Evolutionary conservation across 2,329 filamentous ascomycete species (phyloP), one percentile per base, ranked within the genome.

Genomic region (Diplodia seriata): DNA sequence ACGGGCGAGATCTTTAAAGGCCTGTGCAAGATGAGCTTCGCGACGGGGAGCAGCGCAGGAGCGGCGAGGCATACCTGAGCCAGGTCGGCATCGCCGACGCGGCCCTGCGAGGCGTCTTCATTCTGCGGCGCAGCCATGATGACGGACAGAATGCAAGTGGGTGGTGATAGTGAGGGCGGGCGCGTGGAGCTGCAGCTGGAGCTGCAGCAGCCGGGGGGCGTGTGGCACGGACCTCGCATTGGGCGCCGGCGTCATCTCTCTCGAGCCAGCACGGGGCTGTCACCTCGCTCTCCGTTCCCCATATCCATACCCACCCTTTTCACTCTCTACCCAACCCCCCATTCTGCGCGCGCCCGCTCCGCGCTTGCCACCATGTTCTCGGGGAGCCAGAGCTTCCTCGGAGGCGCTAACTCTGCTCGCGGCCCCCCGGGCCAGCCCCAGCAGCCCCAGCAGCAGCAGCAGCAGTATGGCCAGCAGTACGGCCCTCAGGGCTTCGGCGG

Each of bases 301-400:
- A 56, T 56, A 50, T 31, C 53, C 29, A 47, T 47, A 47, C 53
- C n/a, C 50, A n/a, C 51, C 47, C 31, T 36, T 38, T 38, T 23
- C 33, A 9, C 43, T 31, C 47, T 38, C 59, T 26, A 36, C 15
- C 40, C 40, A n/a, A 38, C 36, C 59, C 23, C 20, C 47, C 31
- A 26, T 31, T 15, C 43, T 26, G 57, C 43, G 64, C 64, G 64
- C 40, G 54, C 11, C 40, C 15, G 15, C 40, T 26, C 20, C 40
- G 64, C 64, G 64, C 64, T 57, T 33, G 9, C 20, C 40, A 59
- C 76, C 81, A 97, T 97, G 94, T 98, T 92, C 83, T 95, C 93
- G 72, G 92, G 90, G 79, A 91, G 92, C 72, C 96, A 91, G 84
- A 90, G 91, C 71, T 97, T 90, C 80, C 82, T 97, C 75, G 93